Percentiles rank a stretch among this genome's conserved stretches.
Evolutionary conservation across 2,329 filamentous ascomycete species (phyloP).

Genomic region (Aspergillus persii): DNA sequence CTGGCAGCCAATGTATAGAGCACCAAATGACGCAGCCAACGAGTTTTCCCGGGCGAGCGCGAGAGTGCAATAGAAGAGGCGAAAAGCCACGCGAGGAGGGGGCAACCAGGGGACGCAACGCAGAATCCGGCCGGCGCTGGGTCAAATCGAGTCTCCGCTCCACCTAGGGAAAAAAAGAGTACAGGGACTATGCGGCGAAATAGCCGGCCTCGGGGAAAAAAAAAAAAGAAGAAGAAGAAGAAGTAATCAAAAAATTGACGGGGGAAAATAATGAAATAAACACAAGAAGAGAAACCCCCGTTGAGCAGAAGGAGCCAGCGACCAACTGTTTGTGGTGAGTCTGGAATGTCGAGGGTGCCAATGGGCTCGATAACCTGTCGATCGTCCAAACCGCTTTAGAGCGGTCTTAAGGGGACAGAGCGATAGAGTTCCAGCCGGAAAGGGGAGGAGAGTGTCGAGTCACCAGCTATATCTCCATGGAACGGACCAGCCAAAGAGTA

Average conservation of each 20-base stretch:
- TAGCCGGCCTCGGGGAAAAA: too few species aligned
- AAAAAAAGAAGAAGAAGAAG: too few species aligned
- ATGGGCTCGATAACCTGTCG: slow-evolving; percentile 14
- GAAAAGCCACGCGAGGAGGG: slow-evolving; percentile 9
- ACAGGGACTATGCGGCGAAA: too few species aligned
- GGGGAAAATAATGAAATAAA: not conserved
- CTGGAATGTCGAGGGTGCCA: slow-evolving; percentile 14
- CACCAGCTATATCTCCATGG: slow-evolving; percentile 9
- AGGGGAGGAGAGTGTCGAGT: slow-evolving; percentile 7
- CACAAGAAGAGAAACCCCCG: not conserved
- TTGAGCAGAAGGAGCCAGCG: slow-evolving; percentile 1
- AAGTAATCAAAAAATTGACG: not conserved
- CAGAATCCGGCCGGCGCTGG: slow-evolving; percentile 23
- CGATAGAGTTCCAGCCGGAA: slow-evolving; percentile 22
- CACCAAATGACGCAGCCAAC: not conserved
- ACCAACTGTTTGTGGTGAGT: slow-evolving; percentile 6
- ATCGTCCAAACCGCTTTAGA: slow-evolving; percentile 14
- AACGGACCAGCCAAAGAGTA: slow-evolving; percentile 21
- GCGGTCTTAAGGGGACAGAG: slow-evolving; percentile 25
- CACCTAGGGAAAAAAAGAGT: slow-evolving; percentile 8
- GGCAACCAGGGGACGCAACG: slow-evolving; percentile 13
- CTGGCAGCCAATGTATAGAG: slow-evolving; percentile 1
- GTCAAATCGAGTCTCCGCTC: slow-evolving; percentile 20
- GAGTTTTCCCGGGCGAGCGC: slow-evolving; percentile 1
- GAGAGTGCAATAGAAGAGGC: slow-evolving; percentile 10